Evolutionary conservation across 1,284 basidiomycete genomes (phyloP).

Genomic region (Malassezia dermatis): DNA sequence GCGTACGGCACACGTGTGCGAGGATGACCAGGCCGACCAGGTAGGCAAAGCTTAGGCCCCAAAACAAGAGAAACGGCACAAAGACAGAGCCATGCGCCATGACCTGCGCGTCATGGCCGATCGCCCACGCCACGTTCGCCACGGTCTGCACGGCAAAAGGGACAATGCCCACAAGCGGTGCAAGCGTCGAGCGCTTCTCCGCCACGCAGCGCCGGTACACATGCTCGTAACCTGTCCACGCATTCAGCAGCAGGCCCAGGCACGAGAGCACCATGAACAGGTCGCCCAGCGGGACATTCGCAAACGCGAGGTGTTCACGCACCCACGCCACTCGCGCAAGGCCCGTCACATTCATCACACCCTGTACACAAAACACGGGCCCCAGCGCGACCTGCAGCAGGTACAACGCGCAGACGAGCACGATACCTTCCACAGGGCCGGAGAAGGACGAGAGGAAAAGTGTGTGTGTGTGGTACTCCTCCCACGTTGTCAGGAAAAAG

Average conservation of each 20-base stretch:
- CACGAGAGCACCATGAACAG: constrained; percentile 73
- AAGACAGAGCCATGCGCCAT: constrained; percentile 52
- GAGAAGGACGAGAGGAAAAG: constrained; percentile 63
- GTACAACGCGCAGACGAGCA: constrained; percentile 73
- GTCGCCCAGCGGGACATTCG: constrained; percentile 68
- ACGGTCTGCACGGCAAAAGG: constrained; percentile 65
- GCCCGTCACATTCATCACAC: constrained; percentile 57
- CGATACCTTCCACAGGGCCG: constrained; percentile 89
- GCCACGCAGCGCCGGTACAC: constrained; percentile 18
- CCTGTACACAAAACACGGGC: constrained; percentile 70
- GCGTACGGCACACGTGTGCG: constrained; percentile 73
- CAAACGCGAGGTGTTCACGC: constrained; percentile 49
- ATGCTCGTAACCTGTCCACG: constrained; percentile 54
- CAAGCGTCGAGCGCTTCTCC: constrained; percentile 44
- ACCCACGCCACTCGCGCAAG: constrained; percentile 52
- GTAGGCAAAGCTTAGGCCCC: constrained; percentile 69
- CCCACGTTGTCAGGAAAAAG: constrained; percentile 93
- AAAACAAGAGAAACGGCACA: constrained; percentile 75
- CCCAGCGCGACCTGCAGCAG: constrained; percentile 53
- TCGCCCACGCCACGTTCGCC: constrained; percentile 69
- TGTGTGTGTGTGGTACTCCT: constrained; percentile 82
- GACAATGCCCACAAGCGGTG: constrained; percentile 64
- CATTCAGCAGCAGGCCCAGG: constrained; percentile 69
- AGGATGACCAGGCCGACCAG: constrained; percentile 81
- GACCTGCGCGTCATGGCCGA: constrained; percentile 45